Conservation (phyloP, 768 basidiomycete genomes). For the Lentinula lateritia region DNA sequence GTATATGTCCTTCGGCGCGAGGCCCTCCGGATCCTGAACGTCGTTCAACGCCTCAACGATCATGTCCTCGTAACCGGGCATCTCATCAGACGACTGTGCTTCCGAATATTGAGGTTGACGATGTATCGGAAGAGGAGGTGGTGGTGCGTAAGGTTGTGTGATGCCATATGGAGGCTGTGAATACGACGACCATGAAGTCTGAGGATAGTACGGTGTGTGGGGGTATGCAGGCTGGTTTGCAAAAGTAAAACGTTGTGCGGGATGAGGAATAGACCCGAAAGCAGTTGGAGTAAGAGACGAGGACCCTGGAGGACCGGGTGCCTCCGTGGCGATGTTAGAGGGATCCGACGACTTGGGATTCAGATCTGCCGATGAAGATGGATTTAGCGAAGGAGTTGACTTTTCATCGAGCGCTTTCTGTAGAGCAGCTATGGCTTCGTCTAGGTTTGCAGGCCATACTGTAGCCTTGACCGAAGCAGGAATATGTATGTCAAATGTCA, state of each 20-base stretch:
- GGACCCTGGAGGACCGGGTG: neutral
- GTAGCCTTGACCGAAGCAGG: conserved; percentile 56
- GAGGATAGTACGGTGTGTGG: conserved; percentile 60
- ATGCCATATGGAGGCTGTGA: conserved; percentile 19
- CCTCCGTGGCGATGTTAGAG: neutral
- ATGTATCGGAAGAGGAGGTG: conserved; percentile 13
- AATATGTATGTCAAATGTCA: conserved; percentile 65
- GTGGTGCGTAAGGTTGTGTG: conserved; percentile 22
- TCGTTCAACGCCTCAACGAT: conserved; percentile 74
- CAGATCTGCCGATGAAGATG: neutral
- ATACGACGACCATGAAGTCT: conserved; percentile 26
- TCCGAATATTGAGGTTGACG: conserved; percentile 12
- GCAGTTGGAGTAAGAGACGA: conserved; percentile 4
- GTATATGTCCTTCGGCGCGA: conserved; percentile 79
- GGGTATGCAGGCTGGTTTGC: conserved; percentile 50
- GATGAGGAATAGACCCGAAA: conserved; percentile 8
- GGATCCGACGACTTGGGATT: neutral
- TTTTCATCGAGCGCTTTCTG: conserved; percentile 20
- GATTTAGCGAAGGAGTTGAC: conserved; percentile 19
- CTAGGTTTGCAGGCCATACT: conserved; percentile 72
- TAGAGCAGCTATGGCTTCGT: conserved; percentile 54
- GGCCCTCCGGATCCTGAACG: conserved; percentile 61
- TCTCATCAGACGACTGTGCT: conserved; percentile 34
- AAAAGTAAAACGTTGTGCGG: conserved; percentile 8
- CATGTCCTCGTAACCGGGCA: conserved; percentile 91